These are phyloP conservation scores for Vitis riparia DNA, from an alignment of 164 flowering plant genomes.

Conservation along the genomic window DNA sequence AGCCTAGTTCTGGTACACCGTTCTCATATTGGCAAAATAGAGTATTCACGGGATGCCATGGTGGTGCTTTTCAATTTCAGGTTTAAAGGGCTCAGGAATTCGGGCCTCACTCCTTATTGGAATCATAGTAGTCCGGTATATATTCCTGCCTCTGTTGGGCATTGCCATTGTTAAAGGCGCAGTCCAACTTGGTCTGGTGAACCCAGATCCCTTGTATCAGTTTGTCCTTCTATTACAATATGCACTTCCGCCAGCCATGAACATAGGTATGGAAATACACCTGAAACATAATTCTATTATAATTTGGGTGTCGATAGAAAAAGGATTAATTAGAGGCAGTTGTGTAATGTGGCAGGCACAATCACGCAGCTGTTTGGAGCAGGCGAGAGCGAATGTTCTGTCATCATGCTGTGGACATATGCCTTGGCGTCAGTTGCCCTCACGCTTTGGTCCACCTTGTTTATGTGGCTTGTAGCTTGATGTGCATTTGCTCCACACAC, in stretches of 20 bases:
- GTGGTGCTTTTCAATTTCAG: slow-evolving; percentile 1
- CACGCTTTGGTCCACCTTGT: slow-evolving; percentile 40
- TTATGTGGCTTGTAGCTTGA: slow-evolving; percentile 33
- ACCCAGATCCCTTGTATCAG: slow-evolving; percentile 12
- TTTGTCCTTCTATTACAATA: slow-evolving; percentile 25
- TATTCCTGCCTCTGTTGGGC: slow-evolving; percentile 15
- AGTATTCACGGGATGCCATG: too few species aligned
- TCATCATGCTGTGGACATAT: slow-evolving; percentile 43
- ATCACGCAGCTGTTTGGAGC: slow-evolving; percentile 34
- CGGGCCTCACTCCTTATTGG: slow-evolving; percentile 1
- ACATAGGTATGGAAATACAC: slow-evolving; percentile 15
- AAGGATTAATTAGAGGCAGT: too few species aligned
- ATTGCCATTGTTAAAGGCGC: slow-evolving; percentile 16
- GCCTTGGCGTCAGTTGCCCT: slow-evolving; percentile 32
- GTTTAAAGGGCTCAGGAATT: slow-evolving; percentile 17
- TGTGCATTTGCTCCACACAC: background rate
- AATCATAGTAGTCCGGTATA: slow-evolving; percentile 16
- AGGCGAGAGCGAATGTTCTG: slow-evolving; percentile 46
- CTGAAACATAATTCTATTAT: background rate
- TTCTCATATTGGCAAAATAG: too few species aligned
- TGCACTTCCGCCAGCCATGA: slow-evolving; percentile 28
- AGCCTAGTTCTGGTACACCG: too few species aligned
- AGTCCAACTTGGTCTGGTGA: slow-evolving; percentile 8
- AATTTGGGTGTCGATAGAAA: too few species aligned
- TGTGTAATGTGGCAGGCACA: slow-evolving; percentile 18